Evolutionary conservation across 2,329 filamentous ascomycete genomes (phyloP), one percentile per base, ranked within the genome.

Genomic region (Clarireedia homoeocarpa): DNA sequence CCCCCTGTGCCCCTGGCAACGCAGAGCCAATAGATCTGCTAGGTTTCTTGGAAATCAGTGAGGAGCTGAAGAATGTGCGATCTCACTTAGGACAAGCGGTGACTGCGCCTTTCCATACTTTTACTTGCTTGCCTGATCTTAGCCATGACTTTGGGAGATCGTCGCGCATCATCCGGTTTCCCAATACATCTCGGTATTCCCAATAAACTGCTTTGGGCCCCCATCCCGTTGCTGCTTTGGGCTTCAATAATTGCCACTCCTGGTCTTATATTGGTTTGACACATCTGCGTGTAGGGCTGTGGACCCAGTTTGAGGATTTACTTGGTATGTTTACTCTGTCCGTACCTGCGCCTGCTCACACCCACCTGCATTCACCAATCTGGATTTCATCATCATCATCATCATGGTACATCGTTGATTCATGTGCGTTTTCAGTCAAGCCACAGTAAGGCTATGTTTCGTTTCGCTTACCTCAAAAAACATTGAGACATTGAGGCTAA

Each of bases 381-480:
- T 12, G 10, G 15, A 40, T 17, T 17, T n/a, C 15, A 20, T 42
- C 17, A 20, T 20, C 39, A 42, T n/a, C 30, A 42, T 42, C 14
- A 42, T 14, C 14, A 14, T 42, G 39, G 7, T 42, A n/a, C 39
- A 42, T 17, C 39, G 17, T 2, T 45, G 42, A 3, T 45, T 45
- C 42, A 50, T 39, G 30, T 50, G 27, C 24, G 12, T 23, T 23
- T 23, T 45, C 42, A 45, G 58, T 60, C 57, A 62, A 63, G 63
- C 65, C 63, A 65, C 61, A 59, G 23, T 40, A 58, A 53, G 62
- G 60, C 63, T 65, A 58, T 63, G 61, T 59, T 39, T 38, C 53
- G 46, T 24, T 53, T 14, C 27, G 24, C 34, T 46, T 54, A 24
- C 7, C 36, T 14, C 24, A 12, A 10, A 10, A 24, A 26, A 17